Conservation (phyloP, 1,139 yeast species). For the Taiozyma onychis region DNA sequence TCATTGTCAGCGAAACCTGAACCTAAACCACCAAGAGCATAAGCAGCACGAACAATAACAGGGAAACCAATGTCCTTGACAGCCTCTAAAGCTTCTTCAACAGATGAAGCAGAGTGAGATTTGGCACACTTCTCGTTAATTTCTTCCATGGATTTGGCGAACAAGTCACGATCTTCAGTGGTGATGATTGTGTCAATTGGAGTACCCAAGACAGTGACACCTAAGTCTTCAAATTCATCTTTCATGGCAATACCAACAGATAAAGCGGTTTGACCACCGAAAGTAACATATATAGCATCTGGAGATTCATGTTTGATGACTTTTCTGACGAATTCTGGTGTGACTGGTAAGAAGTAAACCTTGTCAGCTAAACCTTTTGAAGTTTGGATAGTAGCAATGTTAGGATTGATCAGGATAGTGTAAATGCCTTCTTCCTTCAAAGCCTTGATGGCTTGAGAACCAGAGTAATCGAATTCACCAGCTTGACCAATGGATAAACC, state of each 20-base stretch:
- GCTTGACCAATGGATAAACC: constrained; percentile 99
- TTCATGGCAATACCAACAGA: constrained; percentile 93
- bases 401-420: constrained; percentile 93
- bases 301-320: constrained; percentile 94
- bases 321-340: constrained; percentile 92
- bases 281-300: constrained; percentile 93
- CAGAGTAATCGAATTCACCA: constrained; percentile 98
- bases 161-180: constrained; percentile 95
- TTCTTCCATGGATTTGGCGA: constrained; percentile 92
- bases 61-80: constrained; percentile 91
- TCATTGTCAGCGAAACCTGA: constrained; percentile 97
- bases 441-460: constrained; percentile 92
- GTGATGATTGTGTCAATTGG: constrained; percentile 94
- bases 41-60: constrained; percentile 96
- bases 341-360: constrained; percentile 95
- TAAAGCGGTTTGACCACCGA: constrained; percentile 98
- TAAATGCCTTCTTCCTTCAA: constrained; percentile 96
- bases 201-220: constrained; percentile 95
- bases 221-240: constrained; percentile 88
- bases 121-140: constrained; percentile 92
- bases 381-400: constrained; percentile 97
- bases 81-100: constrained; percentile 79
- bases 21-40: constrained; percentile 95
- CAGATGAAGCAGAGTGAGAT: constrained; percentile 76
- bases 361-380: constrained; percentile 97